A percentile compares a stretch with the other conserved stretches of the same genome.
Conservation (phyloP, 805 yeast species). For the Lipomyces sp. region DNA sequence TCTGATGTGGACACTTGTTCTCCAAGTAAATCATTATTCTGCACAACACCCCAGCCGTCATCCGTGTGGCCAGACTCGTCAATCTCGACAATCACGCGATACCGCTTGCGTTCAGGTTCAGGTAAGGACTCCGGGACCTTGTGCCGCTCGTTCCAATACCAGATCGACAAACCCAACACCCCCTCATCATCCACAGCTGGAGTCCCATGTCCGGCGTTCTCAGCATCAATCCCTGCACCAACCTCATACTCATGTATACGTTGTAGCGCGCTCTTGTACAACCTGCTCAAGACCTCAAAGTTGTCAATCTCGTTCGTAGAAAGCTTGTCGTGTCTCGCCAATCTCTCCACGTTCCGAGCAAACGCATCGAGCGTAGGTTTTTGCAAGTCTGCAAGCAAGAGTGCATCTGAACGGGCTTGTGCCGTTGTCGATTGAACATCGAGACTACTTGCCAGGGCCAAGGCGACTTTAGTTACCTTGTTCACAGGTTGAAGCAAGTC, state of each 20-base stretch:
- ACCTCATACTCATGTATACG: constrained; percentile 22
- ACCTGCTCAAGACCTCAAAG: constrained; percentile 44
- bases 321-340: constrained; percentile 46
- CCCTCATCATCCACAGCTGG: constrained; percentile 44
- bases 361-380: constrained; percentile 46
- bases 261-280: constrained; percentile 42
- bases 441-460: constrained; percentile 40
- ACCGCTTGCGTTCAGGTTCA: constrained; percentile 3
- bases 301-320: constrained; percentile 46
- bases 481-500: constrained; percentile 36
- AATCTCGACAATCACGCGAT: constrained; percentile 26
- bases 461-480: constrained; percentile 36
- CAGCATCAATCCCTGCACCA: constrained; percentile 15
- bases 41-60: constrained; percentile 31
- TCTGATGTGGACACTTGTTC: constrained; percentile 13
- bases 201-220: constrained; percentile 40
- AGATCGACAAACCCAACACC: constrained; percentile 45
- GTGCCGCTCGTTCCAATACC: constrained; percentile 41
- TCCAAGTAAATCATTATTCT: constrained; percentile 26
- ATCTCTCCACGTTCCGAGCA: constrained; percentile 42
- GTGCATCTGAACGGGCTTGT: constrained; percentile 34
- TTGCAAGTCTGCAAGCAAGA: constrained; percentile 41
- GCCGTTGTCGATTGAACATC: constrained; percentile 35
- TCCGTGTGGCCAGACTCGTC: constrained; percentile 17
- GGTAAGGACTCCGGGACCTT: constrained; percentile 5